Conservation (phyloP, 2,329 filamentous ascomycete species). For the Talaromyces sp. region DNA sequence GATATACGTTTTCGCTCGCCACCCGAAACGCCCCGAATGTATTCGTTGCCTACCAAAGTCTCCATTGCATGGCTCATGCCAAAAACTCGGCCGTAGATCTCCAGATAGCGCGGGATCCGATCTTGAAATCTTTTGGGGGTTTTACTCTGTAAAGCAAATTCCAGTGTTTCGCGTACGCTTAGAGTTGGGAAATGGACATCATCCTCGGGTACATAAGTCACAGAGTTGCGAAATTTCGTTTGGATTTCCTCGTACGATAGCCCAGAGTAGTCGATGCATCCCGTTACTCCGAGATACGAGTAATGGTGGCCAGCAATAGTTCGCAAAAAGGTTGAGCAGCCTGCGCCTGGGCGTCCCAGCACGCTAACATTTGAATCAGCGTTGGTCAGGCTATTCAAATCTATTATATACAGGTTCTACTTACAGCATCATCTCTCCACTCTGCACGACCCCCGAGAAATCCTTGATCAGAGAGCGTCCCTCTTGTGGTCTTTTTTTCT, state of each 20-base stretch:
- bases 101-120: conserved; percentile 66
- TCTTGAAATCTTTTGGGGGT: conserved; percentile 64
- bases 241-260: conserved; percentile 65
- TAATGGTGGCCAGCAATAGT: conserved; percentile 68
- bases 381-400: background rate
- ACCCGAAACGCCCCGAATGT: conserved; percentile 66
- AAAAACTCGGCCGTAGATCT: conserved; percentile 71
- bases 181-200: conserved; percentile 70
- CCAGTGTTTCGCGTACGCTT: conserved; percentile 72
- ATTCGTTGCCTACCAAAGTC: conserved; percentile 63
- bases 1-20: conserved; percentile 75
- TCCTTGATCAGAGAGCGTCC: conserved; percentile 61
- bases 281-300: conserved; percentile 64
- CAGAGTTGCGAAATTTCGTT: conserved; percentile 68
- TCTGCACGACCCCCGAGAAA: conserved; percentile 66
- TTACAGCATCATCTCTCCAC: conserved; percentile 67
- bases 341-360: conserved; percentile 68
- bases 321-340: conserved; percentile 73
- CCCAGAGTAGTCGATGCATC: conserved; percentile 69
- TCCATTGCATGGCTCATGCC: conserved; percentile 71
- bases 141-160: conserved; percentile 71
- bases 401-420: conserved; percentile 8
- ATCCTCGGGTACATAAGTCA: conserved; percentile 73
- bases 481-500: conserved; percentile 46
- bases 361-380: conserved; percentile 40